Base-by-base conservation (phyloP, 192 early-diverging fungal genomes). In the Coemansia sp. region DNA sequence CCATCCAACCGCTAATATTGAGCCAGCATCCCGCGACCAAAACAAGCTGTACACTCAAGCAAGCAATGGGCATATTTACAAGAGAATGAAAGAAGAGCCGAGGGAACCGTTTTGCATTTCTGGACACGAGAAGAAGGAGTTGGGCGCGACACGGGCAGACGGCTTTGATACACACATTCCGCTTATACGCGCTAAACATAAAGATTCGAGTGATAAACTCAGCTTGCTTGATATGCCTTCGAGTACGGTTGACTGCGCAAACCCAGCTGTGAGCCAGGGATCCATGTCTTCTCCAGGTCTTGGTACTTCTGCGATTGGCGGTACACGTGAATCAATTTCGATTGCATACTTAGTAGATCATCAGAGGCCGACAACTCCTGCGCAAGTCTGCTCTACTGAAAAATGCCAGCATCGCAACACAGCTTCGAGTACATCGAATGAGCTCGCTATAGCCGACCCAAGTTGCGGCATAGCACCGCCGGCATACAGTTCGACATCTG, bases 271-370 rank as follows among this genome's bases (percentile, higher is more conserved):
- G 46, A 49, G 46, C 14, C 20, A 14, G 54, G 22, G 0, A 17
- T 58, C 37, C 14, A 37, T 14, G 13, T 16, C 38, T 58, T 41
- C 37, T 14, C 14, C 56, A 39, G 56, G 5, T 13, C 8, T 16
- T 40, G 14, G 7, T 40, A 53, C 46, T 2, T n/a, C 61, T 14
- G 32, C 38, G 42, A 17, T 41, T 6, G 40, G 37, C 45, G 44
- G 61, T 25, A 54, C 61, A 32, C 65, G 69, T 4, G 73, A 81
- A 63, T 41, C 73, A 13, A 72, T 71, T 44, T 72, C 78, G 9
- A 75, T 75, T 51, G 65, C 78, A 37, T 66, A 67, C 40, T 64
- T 81, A 13, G 67, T 75, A 5, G 71, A 63, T 17, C 22, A 61
- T 17, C 60, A 64, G 40, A 63, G 51, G 53, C 10, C 65, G 19